A percentile compares a stretch with the other conserved stretches of the same genome.
These are phyloP conservation scores for Phytophthora multivora DNA, from an alignment of 352 stramenopile genomes.

Conservation along the genomic window DNA sequence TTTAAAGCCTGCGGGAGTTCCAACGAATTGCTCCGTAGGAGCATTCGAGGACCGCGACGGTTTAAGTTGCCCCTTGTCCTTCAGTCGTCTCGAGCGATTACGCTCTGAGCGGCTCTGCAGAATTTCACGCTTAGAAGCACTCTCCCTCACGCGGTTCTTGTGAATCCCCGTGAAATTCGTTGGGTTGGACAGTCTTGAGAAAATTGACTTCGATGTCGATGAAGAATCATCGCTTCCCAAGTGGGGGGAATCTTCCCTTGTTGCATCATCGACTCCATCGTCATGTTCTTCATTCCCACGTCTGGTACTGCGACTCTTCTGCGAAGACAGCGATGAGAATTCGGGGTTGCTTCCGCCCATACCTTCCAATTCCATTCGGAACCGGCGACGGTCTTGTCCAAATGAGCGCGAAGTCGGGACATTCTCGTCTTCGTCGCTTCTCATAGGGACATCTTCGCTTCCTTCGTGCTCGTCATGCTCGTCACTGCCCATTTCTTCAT, in stretches of 20 bases:
- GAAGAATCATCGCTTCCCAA: constrained; percentile 72
- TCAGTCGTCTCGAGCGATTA: constrained; percentile 71
- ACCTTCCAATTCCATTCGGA: constrained; percentile 61
- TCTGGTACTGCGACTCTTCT: constrained; percentile 44
- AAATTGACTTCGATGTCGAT: constrained; percentile 66
- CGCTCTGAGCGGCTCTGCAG: constrained; percentile 75
- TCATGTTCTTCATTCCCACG: constrained; percentile 42
- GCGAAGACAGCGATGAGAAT: constrained; percentile 40
- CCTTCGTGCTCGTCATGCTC: constrained; percentile 46
- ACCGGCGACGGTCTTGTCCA: constrained; percentile 47
- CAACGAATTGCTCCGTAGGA: constrained; percentile 57
- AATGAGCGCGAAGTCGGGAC: constrained; percentile 11
- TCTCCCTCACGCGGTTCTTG: constrained; percentile 85
- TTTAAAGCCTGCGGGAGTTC: constrained; percentile 50
- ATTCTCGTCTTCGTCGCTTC: constrained; percentile 46
- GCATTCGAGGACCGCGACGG: constrained; percentile 48
- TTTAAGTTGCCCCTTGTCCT: constrained; percentile 66
- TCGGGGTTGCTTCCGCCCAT: constrained; percentile 45
- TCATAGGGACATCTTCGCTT: constrained; percentile 62
- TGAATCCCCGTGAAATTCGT: constrained; percentile 90
- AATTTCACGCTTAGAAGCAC: constrained; percentile 80
- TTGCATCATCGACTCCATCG: constrained; percentile 36
- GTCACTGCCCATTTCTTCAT: constrained; percentile 60
- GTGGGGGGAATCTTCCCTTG: constrained; percentile 53
- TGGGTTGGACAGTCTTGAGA: constrained; percentile 85